Base-by-base conservation (phyloP, 257 asterid species). In the Fraxinus cuspidata region DNA sequence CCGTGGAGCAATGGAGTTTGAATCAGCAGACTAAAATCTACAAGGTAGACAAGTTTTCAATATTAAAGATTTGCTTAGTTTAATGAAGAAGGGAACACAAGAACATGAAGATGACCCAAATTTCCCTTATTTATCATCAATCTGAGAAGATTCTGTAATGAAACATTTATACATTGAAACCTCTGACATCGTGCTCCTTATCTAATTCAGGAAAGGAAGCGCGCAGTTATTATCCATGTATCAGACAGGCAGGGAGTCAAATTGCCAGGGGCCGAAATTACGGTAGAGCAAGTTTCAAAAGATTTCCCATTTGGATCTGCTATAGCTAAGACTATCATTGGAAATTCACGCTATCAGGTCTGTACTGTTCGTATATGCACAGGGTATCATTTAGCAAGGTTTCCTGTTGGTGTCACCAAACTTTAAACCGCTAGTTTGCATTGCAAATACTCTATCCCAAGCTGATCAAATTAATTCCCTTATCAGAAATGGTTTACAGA, bases 221-320 rank as follows among this genome's bases (percentile, higher is more conserved):
- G 88, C 7, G 76, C 74, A 0, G 87, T 79, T 28, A 77, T 73
- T 7, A 78, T 89, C 72, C 89, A 87, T 49, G 83, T 85, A 18
- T 82, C 88, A 31, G 84, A 80, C 69, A 66, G 51, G 7, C 73
- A 86, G 2, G 89, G 92, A 13, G 37, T 19, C 12, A 71, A 69
- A 35, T 73, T 88, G 69, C 60, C 73, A 49, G 86, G 81, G 25
- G 88, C 82, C 38, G 58, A 58, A 10, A 29, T 86, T 13, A 78
- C 60, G 11, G 35, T 83, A 49, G 83, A 75, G n/a, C 92, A 88
- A 78, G 70, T 76, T 2, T 77, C 84, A 12, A 88, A 64, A 68
- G 88, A 86, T 73, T 88, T 88, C 65, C 87, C 87, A 72, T 78
- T 88, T 67, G 89, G 90, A 76, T 87, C 90, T 58, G 90, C 92